Evolutionary conservation across 2,329 filamentous ascomycete species (phyloP), one percentile per base, ranked within the genome.

Genomic region (Tolypocladium nubicola): DNA sequence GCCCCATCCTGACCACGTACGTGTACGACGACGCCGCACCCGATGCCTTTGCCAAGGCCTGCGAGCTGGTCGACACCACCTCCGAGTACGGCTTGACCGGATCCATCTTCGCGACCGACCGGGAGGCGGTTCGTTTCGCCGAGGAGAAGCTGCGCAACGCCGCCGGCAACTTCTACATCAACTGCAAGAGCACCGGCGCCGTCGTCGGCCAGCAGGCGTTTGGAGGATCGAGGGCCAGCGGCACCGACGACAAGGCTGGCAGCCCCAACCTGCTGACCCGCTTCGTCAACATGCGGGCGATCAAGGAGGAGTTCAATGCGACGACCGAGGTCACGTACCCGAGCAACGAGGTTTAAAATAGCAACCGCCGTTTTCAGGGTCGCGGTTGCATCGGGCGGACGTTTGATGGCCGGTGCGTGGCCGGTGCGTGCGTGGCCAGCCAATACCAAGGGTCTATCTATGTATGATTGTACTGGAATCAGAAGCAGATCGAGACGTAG

Each of bases 91-190:
- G 83, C 3, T 77, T 93, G 56, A 93, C 89, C 0, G 89, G 89
- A 13, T 81, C 87, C 58, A 77, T 93, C 56, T 93, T 93, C 70
- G 87, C 89, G 11, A 73, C 79, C 57, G 87, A 91, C 71, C 77
- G 89, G 45, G 73, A 78, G 52, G 85, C 80, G 16, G 75, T 91
- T 59, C 80, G 85, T 30, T 78, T 79, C 57, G 89, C 88, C 0
- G 88, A 91, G 71, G 82, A 90, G 64, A 80, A 78, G 60, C 77
- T 93, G 56, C 79, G 87, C 62, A 84, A 91, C 68, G 76, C 86
- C 0, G 88, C 89, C 0, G 89, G 89, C 47, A 93, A 93, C 76
- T 92, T 92, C 70, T 93, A 93, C 75, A 79, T 93, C 73, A 93
- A 92, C 76, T 88, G 86, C 77, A 92, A 92, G 81, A 86, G 83